phyloP scores from a whole-genome alignment of 768 basidiomycete genomes.

The Pleurotus ostreatus region DNA sequence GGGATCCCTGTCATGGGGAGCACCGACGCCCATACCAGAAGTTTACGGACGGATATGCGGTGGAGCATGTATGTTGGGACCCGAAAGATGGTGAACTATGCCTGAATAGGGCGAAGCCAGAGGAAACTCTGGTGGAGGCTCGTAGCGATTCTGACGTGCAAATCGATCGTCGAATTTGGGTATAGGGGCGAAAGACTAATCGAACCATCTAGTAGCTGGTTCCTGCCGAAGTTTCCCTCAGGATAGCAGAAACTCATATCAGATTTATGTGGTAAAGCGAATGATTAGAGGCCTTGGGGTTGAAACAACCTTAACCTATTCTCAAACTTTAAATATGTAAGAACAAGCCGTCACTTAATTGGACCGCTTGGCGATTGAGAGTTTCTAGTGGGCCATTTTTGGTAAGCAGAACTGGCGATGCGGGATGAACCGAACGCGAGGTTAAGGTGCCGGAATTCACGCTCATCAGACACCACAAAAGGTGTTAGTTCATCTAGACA shows the following conservation, averaged over 20 bases:
- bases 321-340: conserved; percentile 85
- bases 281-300: conserved; percentile 91
- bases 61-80: no score
- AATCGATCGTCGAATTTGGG: conserved; percentile 94
- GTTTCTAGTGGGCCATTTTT: conserved; percentile 82
- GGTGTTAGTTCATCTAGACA: no score
- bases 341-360: conserved; percentile 80
- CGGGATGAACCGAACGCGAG: conserved; percentile 66
- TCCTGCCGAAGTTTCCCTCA: conserved; percentile 87
- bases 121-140: conserved; percentile 96
- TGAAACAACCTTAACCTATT: conserved; percentile 84
- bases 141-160: conserved; percentile 95
- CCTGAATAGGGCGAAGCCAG: no score
- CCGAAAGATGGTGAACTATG: no score
- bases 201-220: conserved; percentile 93
- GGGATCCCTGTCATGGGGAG: no score
- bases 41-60: no score
- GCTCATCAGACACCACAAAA: no score
- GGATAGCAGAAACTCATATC: conserved; percentile 52
- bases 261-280: conserved; percentile 75
- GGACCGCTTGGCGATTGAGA: conserved; percentile 80
- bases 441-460: conserved; percentile 79
- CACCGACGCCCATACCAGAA: no score
- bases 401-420: conserved; percentile 69
- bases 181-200: conserved; percentile 97